These are phyloP conservation scores for Solanum rostratum DNA, from an alignment of 257 asterid genomes.

Conservation along the genomic window DNA sequence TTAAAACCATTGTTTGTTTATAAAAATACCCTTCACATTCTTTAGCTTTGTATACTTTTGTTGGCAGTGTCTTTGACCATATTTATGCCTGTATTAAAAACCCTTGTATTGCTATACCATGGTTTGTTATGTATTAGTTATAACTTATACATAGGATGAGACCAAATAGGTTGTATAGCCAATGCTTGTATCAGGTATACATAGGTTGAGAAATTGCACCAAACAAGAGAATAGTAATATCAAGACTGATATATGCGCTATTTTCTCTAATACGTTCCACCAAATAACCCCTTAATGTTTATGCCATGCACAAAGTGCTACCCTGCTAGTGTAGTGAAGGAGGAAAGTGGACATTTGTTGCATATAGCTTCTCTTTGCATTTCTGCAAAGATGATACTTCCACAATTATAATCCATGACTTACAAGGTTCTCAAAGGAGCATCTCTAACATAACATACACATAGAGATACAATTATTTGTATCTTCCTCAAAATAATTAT, in stretches of 20 bases:
- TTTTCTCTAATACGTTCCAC: not conserved
- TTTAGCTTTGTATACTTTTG: not conserved
- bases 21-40: not conserved
- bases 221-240: not conserved
- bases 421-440: not conserved
- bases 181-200: not conserved
- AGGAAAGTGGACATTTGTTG: not conserved
- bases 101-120: not conserved
- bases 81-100: not conserved
- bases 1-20: not conserved
- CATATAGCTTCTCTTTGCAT: not conserved
- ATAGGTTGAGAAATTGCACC: not conserved
- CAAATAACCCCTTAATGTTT: not conserved
- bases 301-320: not conserved
- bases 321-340: not conserved
- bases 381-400: not conserved
- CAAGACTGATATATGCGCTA: not conserved
- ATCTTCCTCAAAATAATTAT: not conserved
- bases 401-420: not conserved
- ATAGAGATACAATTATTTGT: not conserved
- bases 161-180: not conserved
- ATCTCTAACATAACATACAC: not conserved
- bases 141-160: not conserved
- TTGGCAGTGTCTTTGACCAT: not conserved
- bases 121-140: not conserved